Evolutionary conservation across 345 rosid genomes (phyloP).

Genomic region (Clausena lansium): DNA sequence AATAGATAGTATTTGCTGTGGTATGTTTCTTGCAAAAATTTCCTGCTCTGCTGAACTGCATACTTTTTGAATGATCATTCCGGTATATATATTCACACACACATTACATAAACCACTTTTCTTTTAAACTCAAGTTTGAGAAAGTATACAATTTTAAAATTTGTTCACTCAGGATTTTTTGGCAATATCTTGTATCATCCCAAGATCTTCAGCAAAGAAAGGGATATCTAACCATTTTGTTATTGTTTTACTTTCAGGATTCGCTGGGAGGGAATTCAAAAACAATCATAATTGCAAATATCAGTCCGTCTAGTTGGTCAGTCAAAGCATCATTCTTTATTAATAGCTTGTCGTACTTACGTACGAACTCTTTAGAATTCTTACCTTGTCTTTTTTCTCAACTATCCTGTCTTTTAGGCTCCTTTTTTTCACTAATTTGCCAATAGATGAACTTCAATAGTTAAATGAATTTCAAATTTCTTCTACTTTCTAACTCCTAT

Average conservation of each 20-base stretch:
- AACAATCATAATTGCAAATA: slow-evolving; percentile 93
- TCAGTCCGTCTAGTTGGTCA: slow-evolving; percentile 91
- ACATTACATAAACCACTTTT: not conserved
- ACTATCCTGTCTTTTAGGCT: not conserved
- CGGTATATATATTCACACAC: not conserved
- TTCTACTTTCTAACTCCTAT: not conserved
- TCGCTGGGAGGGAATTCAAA: slow-evolving; percentile 98
- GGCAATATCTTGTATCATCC: not conserved
- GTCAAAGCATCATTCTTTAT: slow-evolving; percentile 16
- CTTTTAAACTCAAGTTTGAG: not conserved
- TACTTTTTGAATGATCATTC: not conserved
- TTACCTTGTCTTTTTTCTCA: not conserved
- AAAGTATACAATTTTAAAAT: not conserved
- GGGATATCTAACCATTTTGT: slow-evolving; percentile 1
- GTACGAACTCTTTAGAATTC: not conserved
- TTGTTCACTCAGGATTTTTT: not conserved
- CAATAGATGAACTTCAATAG: not conserved
- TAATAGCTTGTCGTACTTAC: not conserved
- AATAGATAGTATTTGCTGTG: not conserved
- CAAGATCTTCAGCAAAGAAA: not conserved
- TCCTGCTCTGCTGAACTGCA: not conserved
- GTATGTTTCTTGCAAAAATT: not conserved
- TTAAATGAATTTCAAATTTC: not conserved
- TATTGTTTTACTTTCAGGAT: slow-evolving; percentile 51
- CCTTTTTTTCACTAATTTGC: not conserved